phyloP scores from a whole-genome alignment of 306 rosid species.

The Lathyrus oleraceus region DNA sequence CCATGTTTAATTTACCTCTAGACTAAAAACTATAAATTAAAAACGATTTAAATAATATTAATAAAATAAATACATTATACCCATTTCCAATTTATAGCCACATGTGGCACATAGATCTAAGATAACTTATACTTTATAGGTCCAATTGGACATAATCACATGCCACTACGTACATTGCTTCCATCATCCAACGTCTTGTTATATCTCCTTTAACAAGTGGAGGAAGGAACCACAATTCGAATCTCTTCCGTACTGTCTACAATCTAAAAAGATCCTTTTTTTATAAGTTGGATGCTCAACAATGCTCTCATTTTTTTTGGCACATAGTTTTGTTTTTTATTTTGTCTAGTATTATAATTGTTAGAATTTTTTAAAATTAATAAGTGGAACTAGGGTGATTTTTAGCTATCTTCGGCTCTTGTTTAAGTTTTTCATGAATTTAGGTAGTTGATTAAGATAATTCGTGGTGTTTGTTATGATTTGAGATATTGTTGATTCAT shows the following conservation, averaged over 20 bases:
- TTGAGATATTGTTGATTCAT: too few relatives aligned
- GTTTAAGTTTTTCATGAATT: too few relatives aligned
- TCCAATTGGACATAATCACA: slow-evolving; percentile 31
- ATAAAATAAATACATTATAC: too few relatives aligned
- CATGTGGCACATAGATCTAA: neutral
- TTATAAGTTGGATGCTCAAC: slow-evolving; percentile 1
- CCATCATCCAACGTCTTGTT: slow-evolving; percentile 35
- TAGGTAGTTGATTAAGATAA: too few relatives aligned
- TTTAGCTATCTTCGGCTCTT: too few relatives aligned
- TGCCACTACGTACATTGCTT: slow-evolving; percentile 28
- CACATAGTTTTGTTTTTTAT: neutral
- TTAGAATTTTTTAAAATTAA: too few relatives aligned
- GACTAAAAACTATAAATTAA: too few relatives aligned
- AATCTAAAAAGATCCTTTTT: slow-evolving; percentile 15
- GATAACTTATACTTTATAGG: neutral
- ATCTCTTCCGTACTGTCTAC: slow-evolving; percentile 27
- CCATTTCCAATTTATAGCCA: slow-evolving; percentile 19
- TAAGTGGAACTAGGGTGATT: too few relatives aligned
- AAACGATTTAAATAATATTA: too few relatives aligned
- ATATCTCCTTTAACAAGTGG: slow-evolving; percentile 23
- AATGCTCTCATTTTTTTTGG: neutral
- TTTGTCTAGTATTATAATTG: too few relatives aligned
- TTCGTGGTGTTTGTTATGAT: too few relatives aligned
- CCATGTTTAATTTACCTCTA: too few relatives aligned
- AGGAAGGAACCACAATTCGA: slow-evolving; percentile 14